phyloP scores from a whole-genome alignment of 805 yeast species.

The Candida sphagnicola region DNA sequence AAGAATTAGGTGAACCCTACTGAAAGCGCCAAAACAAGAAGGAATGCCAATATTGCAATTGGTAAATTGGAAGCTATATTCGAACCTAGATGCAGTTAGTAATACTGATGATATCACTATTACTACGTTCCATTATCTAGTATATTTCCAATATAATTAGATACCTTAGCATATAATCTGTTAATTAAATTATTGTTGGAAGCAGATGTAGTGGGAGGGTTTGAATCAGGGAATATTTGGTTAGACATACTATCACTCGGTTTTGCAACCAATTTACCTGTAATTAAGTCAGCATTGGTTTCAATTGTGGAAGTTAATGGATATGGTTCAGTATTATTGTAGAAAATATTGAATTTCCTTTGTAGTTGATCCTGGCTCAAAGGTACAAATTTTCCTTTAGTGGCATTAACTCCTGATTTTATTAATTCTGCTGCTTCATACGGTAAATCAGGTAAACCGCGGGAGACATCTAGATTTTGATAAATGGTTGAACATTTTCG shows the following conservation, averaged over 20 bases:
- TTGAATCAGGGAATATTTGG: not conserved
- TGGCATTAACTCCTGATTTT: slow-evolving; percentile 43
- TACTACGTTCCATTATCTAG: not conserved
- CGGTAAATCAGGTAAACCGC: slow-evolving; percentile 41
- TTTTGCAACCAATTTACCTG: not conserved
- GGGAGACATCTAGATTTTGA: slow-evolving; percentile 34
- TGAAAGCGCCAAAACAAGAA: not conserved
- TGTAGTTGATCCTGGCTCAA: slow-evolving; percentile 41
- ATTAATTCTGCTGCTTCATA: slow-evolving; percentile 38
- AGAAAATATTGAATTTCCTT: slow-evolving; percentile 40
- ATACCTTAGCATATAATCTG: not conserved
- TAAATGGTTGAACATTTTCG: slow-evolving; percentile 32
- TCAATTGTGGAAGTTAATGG: slow-evolving; percentile 14
- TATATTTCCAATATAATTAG: not conserved
- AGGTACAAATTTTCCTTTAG: slow-evolving; percentile 47
- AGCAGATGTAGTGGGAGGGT: not conserved
- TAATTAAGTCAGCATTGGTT: slow-evolving; percentile 10
- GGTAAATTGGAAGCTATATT: not conserved
- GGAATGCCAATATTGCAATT: not conserved
- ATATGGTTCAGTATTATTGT: slow-evolving; percentile 39
- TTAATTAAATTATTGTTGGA: not conserved
- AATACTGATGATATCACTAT: not conserved
- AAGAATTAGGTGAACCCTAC: not conserved
- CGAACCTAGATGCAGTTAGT: slow-evolving; percentile 4
- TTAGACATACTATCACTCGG: slow-evolving; percentile 3